A percentile compares a stretch with the other conserved stretches of the same genome.
Evolutionary conservation across 768 basidiomycete genomes (phyloP).

Genomic region (Sporobolomyces pararoseus): DNA sequence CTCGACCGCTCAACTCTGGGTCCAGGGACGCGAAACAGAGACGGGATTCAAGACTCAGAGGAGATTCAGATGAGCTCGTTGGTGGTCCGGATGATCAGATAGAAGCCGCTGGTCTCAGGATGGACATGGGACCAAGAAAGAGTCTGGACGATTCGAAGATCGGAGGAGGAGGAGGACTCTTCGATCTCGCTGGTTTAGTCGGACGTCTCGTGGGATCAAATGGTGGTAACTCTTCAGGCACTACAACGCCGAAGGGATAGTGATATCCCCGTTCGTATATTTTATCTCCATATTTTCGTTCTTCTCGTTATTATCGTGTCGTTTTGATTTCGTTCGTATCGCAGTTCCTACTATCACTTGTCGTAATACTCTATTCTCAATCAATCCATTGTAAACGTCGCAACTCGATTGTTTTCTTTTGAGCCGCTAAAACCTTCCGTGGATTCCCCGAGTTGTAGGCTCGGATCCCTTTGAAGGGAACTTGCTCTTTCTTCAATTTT

Average conservation of each 20-base stretch:
- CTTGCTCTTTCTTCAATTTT: too few relatives aligned
- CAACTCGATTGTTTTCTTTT: too few relatives aligned
- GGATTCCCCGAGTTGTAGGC: too few relatives aligned
- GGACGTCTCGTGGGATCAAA: slow-evolving; percentile 7
- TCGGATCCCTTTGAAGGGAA: too few relatives aligned
- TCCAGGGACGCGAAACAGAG: slow-evolving; percentile 19
- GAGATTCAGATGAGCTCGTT: background rate
- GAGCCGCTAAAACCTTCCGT: too few relatives aligned
- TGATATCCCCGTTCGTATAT: background rate
- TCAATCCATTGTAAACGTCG: too few relatives aligned
- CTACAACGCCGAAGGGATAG: too few relatives aligned
- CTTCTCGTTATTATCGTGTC: background rate
- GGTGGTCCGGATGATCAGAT: background rate
- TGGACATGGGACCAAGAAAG: slow-evolving; percentile 25
- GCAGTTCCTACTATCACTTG: too few relatives aligned
- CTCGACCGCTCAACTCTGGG: background rate
- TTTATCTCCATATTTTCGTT: too few relatives aligned
- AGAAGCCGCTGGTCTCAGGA: background rate
- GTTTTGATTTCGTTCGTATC: background rate
- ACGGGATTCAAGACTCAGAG: background rate
- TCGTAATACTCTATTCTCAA: background rate
- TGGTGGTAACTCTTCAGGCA: background rate
- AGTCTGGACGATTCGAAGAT: background rate
- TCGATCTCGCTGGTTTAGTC: slow-evolving; percentile 11
- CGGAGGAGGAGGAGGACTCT: background rate